Percentiles rank a stretch among this genome's conserved stretches.
Conservation (phyloP, 805 yeast species). For the Cyberlindnera bimundalis region DNA sequence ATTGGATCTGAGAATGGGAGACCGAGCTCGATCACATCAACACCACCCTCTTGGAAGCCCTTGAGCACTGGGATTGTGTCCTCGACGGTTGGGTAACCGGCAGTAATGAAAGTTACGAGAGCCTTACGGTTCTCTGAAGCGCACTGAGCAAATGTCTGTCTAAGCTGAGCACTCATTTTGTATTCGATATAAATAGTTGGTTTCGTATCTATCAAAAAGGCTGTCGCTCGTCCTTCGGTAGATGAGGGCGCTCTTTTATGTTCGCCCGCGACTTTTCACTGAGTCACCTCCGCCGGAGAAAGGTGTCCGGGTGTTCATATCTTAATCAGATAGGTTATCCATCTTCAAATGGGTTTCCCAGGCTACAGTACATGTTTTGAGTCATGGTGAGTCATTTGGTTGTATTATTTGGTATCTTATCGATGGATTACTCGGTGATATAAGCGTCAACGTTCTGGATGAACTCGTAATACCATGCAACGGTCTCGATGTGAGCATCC, state of each 20-base stretch:
- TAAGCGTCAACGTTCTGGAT: constrained; percentile 13
- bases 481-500: constrained; percentile 15
- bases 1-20: constrained; percentile 97
- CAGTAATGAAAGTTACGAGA: constrained; percentile 87
- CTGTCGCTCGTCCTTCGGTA: too few species aligned
- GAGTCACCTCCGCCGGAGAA: constrained; percentile 1
- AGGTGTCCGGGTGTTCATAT: constrained; percentile 9
- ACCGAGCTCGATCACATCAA: constrained; percentile 91
- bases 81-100: constrained; percentile 85
- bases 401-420: constrained; percentile 31
- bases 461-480: constrained; percentile 16
- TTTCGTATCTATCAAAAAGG: too few species aligned
- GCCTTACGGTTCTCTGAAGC: constrained; percentile 74
- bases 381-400: not conserved
- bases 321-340: too few species aligned
- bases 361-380: too few species aligned
- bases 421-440: constrained; percentile 1
- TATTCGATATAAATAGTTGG: too few species aligned
- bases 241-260: too few species aligned
- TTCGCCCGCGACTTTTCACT: not conserved
- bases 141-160: constrained; percentile 59
- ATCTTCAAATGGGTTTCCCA: too few species aligned
- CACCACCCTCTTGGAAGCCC: constrained; percentile 94
- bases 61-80: constrained; percentile 84
- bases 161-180: constrained; percentile 37